phyloP scores from a whole-genome alignment of 2,329 filamentous ascomycete species.

The Tolypocladium ophioglossoides region DNA sequence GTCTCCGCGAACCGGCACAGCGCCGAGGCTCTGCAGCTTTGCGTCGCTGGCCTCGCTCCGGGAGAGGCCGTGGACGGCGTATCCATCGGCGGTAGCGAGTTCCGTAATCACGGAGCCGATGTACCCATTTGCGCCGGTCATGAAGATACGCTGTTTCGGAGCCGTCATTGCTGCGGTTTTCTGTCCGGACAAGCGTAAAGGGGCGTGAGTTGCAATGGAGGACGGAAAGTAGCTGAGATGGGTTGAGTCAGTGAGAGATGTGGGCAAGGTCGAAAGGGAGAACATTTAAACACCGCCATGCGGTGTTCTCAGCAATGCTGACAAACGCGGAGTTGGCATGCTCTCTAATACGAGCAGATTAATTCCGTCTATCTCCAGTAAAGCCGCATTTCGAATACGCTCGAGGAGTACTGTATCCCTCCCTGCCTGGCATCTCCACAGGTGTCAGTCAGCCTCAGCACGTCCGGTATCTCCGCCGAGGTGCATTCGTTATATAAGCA shows the following conservation, averaged over 20 bases:
- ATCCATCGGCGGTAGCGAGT: conserved; percentile 24
- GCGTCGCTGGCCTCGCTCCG: conserved; percentile 22
- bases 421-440: too few species aligned
- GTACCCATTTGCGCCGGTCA: conserved; percentile 30
- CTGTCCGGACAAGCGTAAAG: not conserved
- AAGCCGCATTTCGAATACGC: not conserved
- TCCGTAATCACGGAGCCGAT: conserved; percentile 24
- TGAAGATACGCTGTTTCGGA: conserved; percentile 15
- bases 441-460: not conserved
- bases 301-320: not conserved
- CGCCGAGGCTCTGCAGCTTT: conserved; percentile 26
- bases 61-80: conserved; percentile 29
- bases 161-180: not conserved
- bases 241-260: not conserved
- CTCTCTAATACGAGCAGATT: not conserved
- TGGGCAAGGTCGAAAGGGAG: too few species aligned
- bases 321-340: not conserved
- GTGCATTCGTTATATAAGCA: not conserved
- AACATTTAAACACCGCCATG: not conserved
- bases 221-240: not conserved
- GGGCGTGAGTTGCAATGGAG: too few species aligned
- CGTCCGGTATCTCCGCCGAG: not conserved
- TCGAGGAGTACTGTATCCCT: too few species aligned
- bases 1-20: conserved; percentile 26
- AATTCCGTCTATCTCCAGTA: not conserved